phyloP scores from a whole-genome alignment of 192 early-diverging fungal genomes.

The Coemansia sp. region DNA sequence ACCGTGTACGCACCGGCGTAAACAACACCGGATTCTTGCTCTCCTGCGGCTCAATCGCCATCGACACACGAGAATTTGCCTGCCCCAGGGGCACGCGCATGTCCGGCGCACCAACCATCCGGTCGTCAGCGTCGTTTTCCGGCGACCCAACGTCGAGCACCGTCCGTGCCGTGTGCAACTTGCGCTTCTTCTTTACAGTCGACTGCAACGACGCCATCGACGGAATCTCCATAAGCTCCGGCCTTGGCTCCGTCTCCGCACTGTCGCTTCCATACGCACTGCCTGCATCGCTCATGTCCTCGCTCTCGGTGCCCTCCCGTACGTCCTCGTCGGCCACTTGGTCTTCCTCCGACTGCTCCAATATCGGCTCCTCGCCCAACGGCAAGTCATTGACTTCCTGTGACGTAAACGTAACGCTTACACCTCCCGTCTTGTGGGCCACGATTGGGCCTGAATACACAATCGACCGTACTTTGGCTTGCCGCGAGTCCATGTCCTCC shows the following conservation, averaged over 20 bases:
- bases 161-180: conserved; percentile 28
- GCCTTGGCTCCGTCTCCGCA: conserved; percentile 8
- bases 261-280: not conserved
- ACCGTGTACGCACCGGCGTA: conserved; percentile 35
- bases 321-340: not conserved
- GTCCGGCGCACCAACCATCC: not conserved
- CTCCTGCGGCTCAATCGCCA: conserved; percentile 23
- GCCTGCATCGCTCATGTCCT: conserved; percentile 7
- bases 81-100: not conserved
- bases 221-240: conserved; percentile 5
- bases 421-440: conserved; percentile 36
- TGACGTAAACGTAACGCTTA: conserved; percentile 50
- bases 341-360: conserved; percentile 25
- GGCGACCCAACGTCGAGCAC: conserved; percentile 19
- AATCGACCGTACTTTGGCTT: conserved; percentile 35
- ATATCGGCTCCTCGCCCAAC: conserved; percentile 18
- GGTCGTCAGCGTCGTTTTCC: conserved; percentile 5
- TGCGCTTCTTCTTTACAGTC: conserved; percentile 48
- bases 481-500: conserved; percentile 14
- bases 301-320: not conserved
- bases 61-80: not conserved
- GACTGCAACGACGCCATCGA: conserved; percentile 15
- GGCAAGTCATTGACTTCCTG: conserved; percentile 46
- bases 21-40: conserved; percentile 41
- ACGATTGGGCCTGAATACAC: conserved; percentile 50